Evolutionary conservation across 345 rosid genomes (phyloP), one percentile per base, ranked within the genome.

Genomic region (Mallotus nudiflorus): DNA sequence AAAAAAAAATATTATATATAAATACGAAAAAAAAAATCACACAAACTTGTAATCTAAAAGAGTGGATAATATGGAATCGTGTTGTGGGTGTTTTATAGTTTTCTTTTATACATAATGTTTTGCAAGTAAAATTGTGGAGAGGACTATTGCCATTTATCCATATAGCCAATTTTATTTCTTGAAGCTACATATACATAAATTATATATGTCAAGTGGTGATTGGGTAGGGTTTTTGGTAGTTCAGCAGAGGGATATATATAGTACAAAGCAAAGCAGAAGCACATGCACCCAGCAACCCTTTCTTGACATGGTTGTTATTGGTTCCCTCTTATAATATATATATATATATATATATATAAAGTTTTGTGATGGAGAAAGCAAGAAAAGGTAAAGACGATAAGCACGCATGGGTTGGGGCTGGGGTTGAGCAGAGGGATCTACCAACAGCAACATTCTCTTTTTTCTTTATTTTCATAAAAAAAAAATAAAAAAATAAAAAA

Each of bases 391-490:
- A 77, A 75, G n/a, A 74, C 56, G 86, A 85, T 82, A 82, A 89
- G 89, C 88, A 87, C 86, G 90, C 88, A 78, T 72, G 84, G 83
- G 75, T 69, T 76, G n/a, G n/a, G n/a, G n/a, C n/a, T n/a, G n/a
- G n/a, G n/a, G n/a, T n/a, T n/a, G n/a, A n/a, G n/a, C n/a, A n/a
- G n/a, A n/a, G n/a, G n/a, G n/a, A n/a, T n/a, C n/a, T n/a, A 66
- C 33, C 53, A n/a, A n/a, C 71, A 75, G 62, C 71, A 78, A 71
- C 76, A 73, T 74, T 67, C 70, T 51, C 67, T 20, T 44, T 42
- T n/a, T n/a, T n/a, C n/a, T n/a, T n/a, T n/a, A n/a, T n/a, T n/a
- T n/a, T n/a, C n/a, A n/a, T n/a, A n/a, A n/a, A n/a, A n/a, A n/a
- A n/a, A n/a, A n/a, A n/a, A n/a, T n/a, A n/a, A n/a, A n/a, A n/a